Percentiles rank a stretch among this genome's conserved stretches.
Conservation (phyloP, 2,329 filamentous ascomycete genomes). For the Trichoderma sp. region DNA sequence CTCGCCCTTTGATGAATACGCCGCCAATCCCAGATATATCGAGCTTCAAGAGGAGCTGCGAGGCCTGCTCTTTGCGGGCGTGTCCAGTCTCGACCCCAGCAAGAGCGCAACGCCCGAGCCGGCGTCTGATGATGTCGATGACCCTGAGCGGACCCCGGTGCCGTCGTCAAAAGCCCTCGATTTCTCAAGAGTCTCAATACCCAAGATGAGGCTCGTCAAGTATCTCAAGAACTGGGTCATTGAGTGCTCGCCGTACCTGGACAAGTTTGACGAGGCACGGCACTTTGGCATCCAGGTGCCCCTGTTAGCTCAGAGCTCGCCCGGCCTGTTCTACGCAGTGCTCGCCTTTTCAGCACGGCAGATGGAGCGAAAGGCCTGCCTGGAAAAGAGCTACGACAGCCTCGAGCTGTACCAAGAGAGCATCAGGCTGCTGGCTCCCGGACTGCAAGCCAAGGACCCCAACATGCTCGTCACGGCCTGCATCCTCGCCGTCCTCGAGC, state of each 20-base stretch:
- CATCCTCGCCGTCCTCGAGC: slow-evolving; percentile 52
- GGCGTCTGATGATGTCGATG: slow-evolving; percentile 10
- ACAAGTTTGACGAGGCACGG: slow-evolving; percentile 59
- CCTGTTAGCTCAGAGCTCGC: slow-evolving; percentile 50
- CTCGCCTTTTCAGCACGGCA: slow-evolving; percentile 58
- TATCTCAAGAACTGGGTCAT: slow-evolving; percentile 56
- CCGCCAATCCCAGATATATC: slow-evolving; percentile 47
- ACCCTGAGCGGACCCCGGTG: slow-evolving; percentile 1
- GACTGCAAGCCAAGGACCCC: slow-evolving; percentile 49
- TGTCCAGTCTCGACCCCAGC: slow-evolving; percentile 36
- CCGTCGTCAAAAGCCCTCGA: slow-evolving; percentile 33
- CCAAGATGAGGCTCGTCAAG: slow-evolving; percentile 34
- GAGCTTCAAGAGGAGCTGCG: slow-evolving; percentile 51
- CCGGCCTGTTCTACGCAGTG: slow-evolving; percentile 53
- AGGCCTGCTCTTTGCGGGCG: slow-evolving; percentile 46
- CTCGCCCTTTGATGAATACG: slow-evolving; percentile 40
- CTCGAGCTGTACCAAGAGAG: slow-evolving; percentile 58
- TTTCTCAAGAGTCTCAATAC: slow-evolving; percentile 38
- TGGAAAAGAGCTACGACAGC: slow-evolving; percentile 53
- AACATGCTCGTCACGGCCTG: slow-evolving; percentile 52
- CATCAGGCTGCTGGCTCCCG: slow-evolving; percentile 49
- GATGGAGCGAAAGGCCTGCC: slow-evolving; percentile 54
- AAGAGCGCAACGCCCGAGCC: slow-evolving; percentile 38
- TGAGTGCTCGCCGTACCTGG: slow-evolving; percentile 54
- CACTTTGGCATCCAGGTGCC: slow-evolving; percentile 58